Evolutionary conservation across 257 asterid genomes (phyloP).

Genomic region (Scutellaria barbata): DNA sequence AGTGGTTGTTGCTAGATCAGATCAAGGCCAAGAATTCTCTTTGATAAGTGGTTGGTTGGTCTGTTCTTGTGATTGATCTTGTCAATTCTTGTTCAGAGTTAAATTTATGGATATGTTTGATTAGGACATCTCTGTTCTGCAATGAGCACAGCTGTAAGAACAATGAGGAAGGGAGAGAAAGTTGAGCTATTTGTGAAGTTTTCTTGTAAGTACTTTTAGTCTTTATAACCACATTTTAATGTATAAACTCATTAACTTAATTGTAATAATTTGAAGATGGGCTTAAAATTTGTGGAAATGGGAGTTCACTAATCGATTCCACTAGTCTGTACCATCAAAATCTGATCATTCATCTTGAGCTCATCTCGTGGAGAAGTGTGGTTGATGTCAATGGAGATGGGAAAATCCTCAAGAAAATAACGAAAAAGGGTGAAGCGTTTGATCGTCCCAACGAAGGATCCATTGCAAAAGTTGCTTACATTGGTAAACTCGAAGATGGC

Average conservation of each 20-base stretch:
- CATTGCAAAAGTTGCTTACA: slow-evolving; percentile 49
- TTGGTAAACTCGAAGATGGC: slow-evolving; percentile 56
- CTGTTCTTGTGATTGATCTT: neutral
- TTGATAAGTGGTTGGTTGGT: slow-evolving; percentile 46
- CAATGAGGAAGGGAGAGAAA: slow-evolving; percentile 73
- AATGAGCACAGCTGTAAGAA: slow-evolving; percentile 56
- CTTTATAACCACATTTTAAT: neutral
- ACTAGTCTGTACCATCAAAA: slow-evolving; percentile 35
- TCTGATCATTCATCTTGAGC: slow-evolving; percentile 54
- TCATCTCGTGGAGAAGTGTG: slow-evolving; percentile 61
- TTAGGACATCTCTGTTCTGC: slow-evolving; percentile 63
- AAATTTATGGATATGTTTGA: neutral
- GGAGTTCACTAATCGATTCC: slow-evolving; percentile 26
- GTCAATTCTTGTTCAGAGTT: neutral
- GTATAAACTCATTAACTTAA: neutral
- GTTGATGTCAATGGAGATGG: slow-evolving; percentile 56
- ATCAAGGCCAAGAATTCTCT: slow-evolving; percentile 52
- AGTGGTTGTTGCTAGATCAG: slow-evolving; percentile 43
- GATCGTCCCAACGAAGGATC: slow-evolving; percentile 66
- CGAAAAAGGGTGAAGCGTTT: slow-evolving; percentile 53
- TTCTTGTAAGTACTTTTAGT: slow-evolving; percentile 47
- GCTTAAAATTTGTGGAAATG: slow-evolving; percentile 36
- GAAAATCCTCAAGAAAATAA: slow-evolving; percentile 52
- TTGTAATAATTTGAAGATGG: slow-evolving; percentile 48
- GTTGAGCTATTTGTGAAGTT: slow-evolving; percentile 63